Evolutionary conservation across 2,329 filamentous ascomycete genomes (phyloP).

Genomic region (Aspergillus calidoustus): DNA sequence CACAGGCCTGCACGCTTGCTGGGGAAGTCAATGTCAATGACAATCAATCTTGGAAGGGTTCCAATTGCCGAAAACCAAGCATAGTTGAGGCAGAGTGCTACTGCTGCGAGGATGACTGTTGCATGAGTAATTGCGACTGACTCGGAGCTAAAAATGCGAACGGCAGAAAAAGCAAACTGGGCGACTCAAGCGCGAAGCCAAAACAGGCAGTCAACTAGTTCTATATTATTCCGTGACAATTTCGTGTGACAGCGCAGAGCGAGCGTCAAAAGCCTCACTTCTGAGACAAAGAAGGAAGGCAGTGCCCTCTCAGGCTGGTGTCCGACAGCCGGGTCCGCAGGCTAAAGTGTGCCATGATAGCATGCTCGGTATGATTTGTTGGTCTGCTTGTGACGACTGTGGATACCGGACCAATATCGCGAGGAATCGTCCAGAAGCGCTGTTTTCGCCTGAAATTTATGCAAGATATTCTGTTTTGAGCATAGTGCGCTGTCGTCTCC

Average conservation of each 20-base stretch:
- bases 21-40: neutral
- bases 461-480: slow-evolving; percentile 13
- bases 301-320: neutral
- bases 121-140: neutral
- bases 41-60: neutral
- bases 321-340: neutral
- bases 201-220: neutral
- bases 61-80: neutral
- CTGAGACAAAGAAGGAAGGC: neutral
- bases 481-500: slow-evolving; percentile 3
- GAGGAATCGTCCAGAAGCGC: neutral
- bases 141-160: neutral
- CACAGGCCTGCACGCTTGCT: neutral
- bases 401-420: slow-evolving; percentile 8
- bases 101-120: neutral
- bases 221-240: neutral
- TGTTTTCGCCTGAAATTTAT: slow-evolving; percentile 6
- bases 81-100: neutral
- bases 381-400: neutral
- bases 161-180: neutral
- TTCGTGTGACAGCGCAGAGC: neutral
- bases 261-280: neutral
- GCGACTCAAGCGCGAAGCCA: neutral
- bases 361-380: slow-evolving; percentile 4
- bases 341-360: neutral